Conservation (phyloP, 202 grass and related monocot species). For the Zoysia matrella region DNA sequence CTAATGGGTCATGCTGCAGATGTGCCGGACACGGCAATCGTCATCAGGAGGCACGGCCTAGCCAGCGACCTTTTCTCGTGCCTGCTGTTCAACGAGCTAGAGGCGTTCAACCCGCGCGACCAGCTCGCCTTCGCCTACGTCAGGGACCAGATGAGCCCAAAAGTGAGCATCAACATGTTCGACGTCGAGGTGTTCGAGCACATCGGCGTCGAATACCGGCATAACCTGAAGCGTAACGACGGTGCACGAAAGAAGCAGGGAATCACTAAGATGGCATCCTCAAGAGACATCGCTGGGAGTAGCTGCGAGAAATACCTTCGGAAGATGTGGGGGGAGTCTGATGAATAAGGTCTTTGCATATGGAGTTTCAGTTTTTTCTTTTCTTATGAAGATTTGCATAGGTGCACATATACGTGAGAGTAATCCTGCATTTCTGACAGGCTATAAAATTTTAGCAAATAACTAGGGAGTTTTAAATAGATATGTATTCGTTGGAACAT, state of each 20-base stretch:
- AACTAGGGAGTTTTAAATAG: not conserved
- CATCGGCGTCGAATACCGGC: conserved; percentile 79
- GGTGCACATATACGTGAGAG: not conserved
- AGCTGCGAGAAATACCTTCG: conserved; percentile 73
- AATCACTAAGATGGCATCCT: conserved; percentile 51
- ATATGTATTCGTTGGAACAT: not conserved
- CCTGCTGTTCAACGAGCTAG: conserved; percentile 90
- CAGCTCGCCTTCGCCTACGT: conserved; percentile 89
- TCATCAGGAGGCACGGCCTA: conserved; percentile 76
- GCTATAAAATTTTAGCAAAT: not conserved
- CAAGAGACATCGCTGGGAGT: conserved; percentile 53
- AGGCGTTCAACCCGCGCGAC: conserved; percentile 85
- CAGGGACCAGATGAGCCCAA: conserved; percentile 76
- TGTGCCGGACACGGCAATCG: conserved; percentile 91
- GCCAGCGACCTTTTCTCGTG: conserved; percentile 84
- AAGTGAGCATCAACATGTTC: conserved; percentile 81
- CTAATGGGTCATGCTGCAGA: conserved; percentile 42
- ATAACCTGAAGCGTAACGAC: conserved; percentile 63
- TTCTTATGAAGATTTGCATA: conserved; percentile 1
- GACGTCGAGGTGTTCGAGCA: conserved; percentile 86
- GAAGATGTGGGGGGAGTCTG: conserved; percentile 82
- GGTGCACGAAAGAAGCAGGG: conserved; percentile 13
- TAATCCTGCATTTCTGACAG: not conserved
- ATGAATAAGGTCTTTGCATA: conserved; percentile 1
- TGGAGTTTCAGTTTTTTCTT: no score